These are phyloP conservation scores for Colletotrichum nymphaeae DNA, from an alignment of 2,329 filamentous ascomycete genomes.

Conservation along the genomic window DNA sequence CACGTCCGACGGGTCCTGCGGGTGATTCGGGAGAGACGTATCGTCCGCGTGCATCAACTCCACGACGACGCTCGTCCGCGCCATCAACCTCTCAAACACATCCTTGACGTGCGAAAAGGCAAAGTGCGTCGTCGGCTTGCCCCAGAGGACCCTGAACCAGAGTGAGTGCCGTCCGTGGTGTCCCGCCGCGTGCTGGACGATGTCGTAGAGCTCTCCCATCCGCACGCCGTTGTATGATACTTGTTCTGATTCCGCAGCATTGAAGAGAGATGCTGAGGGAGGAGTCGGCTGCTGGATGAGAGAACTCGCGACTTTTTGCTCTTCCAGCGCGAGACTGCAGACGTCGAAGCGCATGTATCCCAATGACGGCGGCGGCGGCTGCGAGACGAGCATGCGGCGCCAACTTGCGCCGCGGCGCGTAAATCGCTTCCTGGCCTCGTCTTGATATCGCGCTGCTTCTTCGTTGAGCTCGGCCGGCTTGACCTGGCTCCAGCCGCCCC, in stretches of 20 bases:
- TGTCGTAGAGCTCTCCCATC: conserved; percentile 38
- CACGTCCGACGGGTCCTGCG: conserved; percentile 18
- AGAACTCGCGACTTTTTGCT: conserved; percentile 16
- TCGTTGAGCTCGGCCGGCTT: not conserved
- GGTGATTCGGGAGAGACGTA: conserved; percentile 23
- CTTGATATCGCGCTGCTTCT: not conserved
- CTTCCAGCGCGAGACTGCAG: not conserved
- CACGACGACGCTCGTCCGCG: conserved; percentile 24
- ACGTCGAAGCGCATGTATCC: conserved; percentile 28
- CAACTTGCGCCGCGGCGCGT: conserved; percentile 37
- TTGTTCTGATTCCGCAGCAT: not conserved
- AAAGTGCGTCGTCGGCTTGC: not conserved
- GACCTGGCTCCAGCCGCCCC: conserved; percentile 24
- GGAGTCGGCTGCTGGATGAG: not conserved
- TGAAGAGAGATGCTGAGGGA: not conserved
- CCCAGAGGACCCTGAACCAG: conserved; percentile 32
- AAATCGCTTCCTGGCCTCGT: conserved; percentile 1
- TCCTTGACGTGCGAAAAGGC: conserved; percentile 13
- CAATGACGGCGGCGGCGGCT: conserved; percentile 32
- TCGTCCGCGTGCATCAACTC: conserved; percentile 34
- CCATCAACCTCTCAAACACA: conserved; percentile 19
- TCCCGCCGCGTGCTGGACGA: conserved; percentile 22
- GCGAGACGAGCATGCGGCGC: conserved; percentile 40
- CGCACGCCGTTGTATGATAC: conserved; percentile 16
- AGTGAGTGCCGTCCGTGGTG: conserved; percentile 29